Evolutionary conservation across 768 basidiomycete genomes (phyloP).

Genomic region (Naganishia vishniacii): DNA sequence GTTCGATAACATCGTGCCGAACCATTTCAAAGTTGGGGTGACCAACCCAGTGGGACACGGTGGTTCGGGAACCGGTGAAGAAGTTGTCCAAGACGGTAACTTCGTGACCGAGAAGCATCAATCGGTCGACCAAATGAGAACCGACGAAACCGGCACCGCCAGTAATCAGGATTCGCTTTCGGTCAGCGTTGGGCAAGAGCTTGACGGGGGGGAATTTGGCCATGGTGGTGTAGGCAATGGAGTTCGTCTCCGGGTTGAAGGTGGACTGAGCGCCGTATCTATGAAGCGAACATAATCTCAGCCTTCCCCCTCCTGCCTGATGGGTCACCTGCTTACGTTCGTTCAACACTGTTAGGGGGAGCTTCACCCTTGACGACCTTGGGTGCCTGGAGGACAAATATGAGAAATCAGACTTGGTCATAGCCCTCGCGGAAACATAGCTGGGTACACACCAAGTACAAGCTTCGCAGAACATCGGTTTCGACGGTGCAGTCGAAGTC

Average conservation of each 20-base stretch:
- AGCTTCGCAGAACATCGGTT: constrained; percentile 71
- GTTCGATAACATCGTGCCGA: constrained; percentile 92
- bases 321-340: constrained; percentile 17
- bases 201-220: constrained; percentile 89
- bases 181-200: constrained; percentile 65
- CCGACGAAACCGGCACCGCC: constrained; percentile 99
- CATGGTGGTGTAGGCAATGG: constrained; percentile 87
- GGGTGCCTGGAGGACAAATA: constrained; percentile 33
- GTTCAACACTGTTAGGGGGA: constrained; percentile 33
- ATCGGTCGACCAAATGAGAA: constrained; percentile 89
- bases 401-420: not conserved
- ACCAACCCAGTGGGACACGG: constrained; percentile 62
- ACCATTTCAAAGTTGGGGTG: constrained; percentile 99
- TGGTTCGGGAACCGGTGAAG: constrained; percentile 97
- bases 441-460: constrained; percentile 64
- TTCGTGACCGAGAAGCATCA: constrained; percentile 96
- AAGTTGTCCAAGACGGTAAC: constrained; percentile 97
- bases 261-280: constrained; percentile 78
- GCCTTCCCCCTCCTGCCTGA: not conserved
- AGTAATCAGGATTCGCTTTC: constrained; percentile 89
- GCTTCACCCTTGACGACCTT: constrained; percentile 40
- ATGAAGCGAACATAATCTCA: constrained; percentile 33
- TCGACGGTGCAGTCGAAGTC: constrained; percentile 83
- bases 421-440: too few species aligned
- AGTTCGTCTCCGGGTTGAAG: constrained; percentile 68